Conservation (phyloP, 2,329 filamentous ascomycete species). For the Diaporthe humulicola region DNA sequence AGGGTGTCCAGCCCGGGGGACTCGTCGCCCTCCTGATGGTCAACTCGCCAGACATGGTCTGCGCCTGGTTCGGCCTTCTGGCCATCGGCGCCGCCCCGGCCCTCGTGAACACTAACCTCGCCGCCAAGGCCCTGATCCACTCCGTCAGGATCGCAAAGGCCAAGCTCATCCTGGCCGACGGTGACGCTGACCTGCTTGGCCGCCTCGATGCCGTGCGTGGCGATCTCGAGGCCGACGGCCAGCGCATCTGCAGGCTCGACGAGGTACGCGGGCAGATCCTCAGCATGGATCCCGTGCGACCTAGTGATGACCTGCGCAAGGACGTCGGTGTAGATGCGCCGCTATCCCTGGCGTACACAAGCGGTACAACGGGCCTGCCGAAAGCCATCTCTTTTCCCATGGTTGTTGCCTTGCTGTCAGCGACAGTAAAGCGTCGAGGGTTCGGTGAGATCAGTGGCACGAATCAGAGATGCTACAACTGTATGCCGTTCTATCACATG, state of each 20-base stretch:
- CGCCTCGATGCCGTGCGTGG: constrained; percentile 70
- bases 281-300: constrained; percentile 61
- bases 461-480: constrained; percentile 77
- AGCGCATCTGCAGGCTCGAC: constrained; percentile 68
- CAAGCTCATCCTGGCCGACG: constrained; percentile 70
- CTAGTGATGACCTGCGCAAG: constrained; percentile 67
- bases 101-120: constrained; percentile 79
- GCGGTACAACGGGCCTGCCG: constrained; percentile 81
- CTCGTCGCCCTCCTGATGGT: constrained; percentile 76
- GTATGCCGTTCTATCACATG: constrained; percentile 84
- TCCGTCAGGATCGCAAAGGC: constrained; percentile 72
- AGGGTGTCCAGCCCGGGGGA: constrained; percentile 70
- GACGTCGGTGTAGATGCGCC: constrained; percentile 66
- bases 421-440: constrained; percentile 41
- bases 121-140: constrained; percentile 73
- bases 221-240: constrained; percentile 63
- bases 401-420: constrained; percentile 52
- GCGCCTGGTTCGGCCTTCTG: constrained; percentile 74
- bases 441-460: constrained; percentile 42
- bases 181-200: constrained; percentile 63
- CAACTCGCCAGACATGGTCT: constrained; percentile 77
- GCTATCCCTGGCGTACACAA: constrained; percentile 78
- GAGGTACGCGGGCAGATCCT: constrained; percentile 57
- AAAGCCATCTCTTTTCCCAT: constrained; percentile 77
- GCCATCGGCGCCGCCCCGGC: constrained; percentile 77